Evolutionary conservation across 768 basidiomycete genomes (phyloP), one percentile per base, ranked within the genome.

Genomic region (Lactarius indigo): DNA sequence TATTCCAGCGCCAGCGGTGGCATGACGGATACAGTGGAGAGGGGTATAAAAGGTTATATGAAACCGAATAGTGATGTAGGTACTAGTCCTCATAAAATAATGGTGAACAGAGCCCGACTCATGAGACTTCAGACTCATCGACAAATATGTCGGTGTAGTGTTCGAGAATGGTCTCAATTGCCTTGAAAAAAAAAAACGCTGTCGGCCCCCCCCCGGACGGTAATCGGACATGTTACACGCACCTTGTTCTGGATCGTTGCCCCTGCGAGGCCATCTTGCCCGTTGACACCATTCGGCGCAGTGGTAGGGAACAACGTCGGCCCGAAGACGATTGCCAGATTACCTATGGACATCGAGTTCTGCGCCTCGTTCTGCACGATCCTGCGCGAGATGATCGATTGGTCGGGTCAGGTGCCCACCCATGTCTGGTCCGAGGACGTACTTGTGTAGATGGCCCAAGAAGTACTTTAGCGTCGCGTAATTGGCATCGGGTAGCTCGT

Each of bases 91-190:
- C 30, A 61, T 66, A 69, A 66, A 59, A 69, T 71, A 70, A 64
- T 44, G 57, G 50, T 37, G 73, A 75, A 74, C 73, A 70, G 69
- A 42, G 31, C 37, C 66, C 68, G 55, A 47, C 52, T 68, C 69
- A 75, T 66, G 72, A 58, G 54, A 70, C 71, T 59, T 90, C 90
- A 69, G 82, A 78, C 75, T 94, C 96, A 72, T 96, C 96, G 69
- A 98, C 90, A 77, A 98, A 98, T 73, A 98, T 98, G 80, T 97
- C 96, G 64, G 85, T 87, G 78, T 94, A 98, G 75, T 96, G 94
- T 73, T 89, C 87, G 71, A 98, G 80, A 73, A 98, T 96, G 6
- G 94, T 98, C 77, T 98, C 96, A 70, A 98, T 87, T 35, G 94
- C 95, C 93, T 96, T n/a, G n/a, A n/a, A n/a, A n/a, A n/a, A 56